Evolutionary conservation across 2,329 filamentous ascomycete species (phyloP).

Genomic region (Aspergillus quadricinctus): DNA sequence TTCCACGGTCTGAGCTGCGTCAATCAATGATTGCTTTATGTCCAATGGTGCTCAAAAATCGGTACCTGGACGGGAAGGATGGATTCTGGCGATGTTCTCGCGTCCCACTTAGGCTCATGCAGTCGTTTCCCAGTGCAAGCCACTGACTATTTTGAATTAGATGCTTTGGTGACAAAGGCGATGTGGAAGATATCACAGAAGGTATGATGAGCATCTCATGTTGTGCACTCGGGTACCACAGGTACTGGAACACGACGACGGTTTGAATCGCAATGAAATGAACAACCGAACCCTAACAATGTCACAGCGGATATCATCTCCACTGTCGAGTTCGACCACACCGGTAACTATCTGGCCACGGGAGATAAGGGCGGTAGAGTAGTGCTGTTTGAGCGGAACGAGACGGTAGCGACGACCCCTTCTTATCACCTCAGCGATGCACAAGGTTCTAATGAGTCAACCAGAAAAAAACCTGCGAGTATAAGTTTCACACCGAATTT

Average conservation of each 20-base stretch:
- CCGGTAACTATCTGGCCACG: slow-evolving; percentile 50
- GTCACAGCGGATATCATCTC: slow-evolving; percentile 48
- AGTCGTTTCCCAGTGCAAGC: not conserved
- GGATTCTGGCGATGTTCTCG: not conserved
- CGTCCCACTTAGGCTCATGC: not conserved
- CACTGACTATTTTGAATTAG: slow-evolving; percentile 45
- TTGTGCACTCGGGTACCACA: not conserved
- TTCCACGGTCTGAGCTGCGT: not conserved
- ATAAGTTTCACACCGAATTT: slow-evolving; percentile 99
- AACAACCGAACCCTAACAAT: not conserved
- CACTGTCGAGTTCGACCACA: slow-evolving; percentile 51
- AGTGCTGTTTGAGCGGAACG: slow-evolving; percentile 66
- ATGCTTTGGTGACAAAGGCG: slow-evolving; percentile 99
- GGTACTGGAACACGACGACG: not conserved
- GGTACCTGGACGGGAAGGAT: not conserved
- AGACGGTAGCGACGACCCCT: slow-evolving; percentile 61
- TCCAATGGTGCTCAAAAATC: not conserved
- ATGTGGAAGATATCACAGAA: slow-evolving; percentile 98
- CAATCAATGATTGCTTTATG: not conserved
- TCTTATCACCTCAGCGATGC: slow-evolving; percentile 1
- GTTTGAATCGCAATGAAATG: not conserved
- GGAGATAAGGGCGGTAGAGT: slow-evolving; percentile 50
- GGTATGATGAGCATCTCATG: slow-evolving; percentile 48
- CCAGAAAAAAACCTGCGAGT: slow-evolving; percentile 99
- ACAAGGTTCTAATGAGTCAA: slow-evolving; percentile 28